A percentile compares a stretch with the other conserved stretches of the same genome.
These are phyloP conservation scores for Blastosporella zonata DNA, from an alignment of 1,284 basidiomycete species.

Conservation along the genomic window DNA sequence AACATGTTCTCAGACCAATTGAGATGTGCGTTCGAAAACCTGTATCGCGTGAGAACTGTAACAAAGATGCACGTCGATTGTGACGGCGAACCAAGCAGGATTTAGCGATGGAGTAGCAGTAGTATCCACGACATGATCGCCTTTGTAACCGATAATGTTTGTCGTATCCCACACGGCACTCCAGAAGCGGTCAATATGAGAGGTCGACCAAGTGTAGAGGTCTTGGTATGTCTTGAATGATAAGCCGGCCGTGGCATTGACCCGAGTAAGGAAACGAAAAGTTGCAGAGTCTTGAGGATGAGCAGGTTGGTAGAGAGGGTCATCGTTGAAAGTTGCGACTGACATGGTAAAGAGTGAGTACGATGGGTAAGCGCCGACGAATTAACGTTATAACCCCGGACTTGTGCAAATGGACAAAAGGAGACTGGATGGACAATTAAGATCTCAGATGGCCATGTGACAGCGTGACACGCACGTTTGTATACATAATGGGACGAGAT, in stretches of 20 bases:
- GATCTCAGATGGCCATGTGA: conserved; percentile 13
- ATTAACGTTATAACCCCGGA: neutral
- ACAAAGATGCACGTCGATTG: conserved; percentile 12
- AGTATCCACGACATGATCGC: conserved; percentile 58
- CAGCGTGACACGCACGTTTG: conserved; percentile 22
- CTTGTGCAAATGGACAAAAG: conserved; percentile 6
- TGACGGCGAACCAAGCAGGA: conserved; percentile 59
- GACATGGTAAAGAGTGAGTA: conserved; percentile 11
- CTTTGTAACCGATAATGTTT: conserved; percentile 61
- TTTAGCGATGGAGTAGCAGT: conserved; percentile 63
- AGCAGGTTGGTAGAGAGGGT: conserved; percentile 49
- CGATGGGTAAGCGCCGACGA: conserved; percentile 2
- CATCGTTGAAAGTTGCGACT: conserved; percentile 15
- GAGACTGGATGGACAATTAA: conserved; percentile 7
- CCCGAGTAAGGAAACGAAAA: conserved; percentile 51
- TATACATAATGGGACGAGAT: conserved; percentile 13
- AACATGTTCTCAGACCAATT: conserved; percentile 92
- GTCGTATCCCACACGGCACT: conserved; percentile 75
- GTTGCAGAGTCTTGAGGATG: conserved; percentile 49
- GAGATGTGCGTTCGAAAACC: conserved; percentile 59
- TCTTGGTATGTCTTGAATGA: conserved; percentile 60
- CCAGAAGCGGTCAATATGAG: conserved; percentile 71
- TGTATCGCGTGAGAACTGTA: conserved; percentile 20
- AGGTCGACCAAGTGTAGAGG: conserved; percentile 70
- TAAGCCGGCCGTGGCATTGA: conserved; percentile 54